These are phyloP conservation scores for Diaporthe velutina DNA, from an alignment of 2,329 filamentous ascomycete species.

Conservation along the genomic window DNA sequence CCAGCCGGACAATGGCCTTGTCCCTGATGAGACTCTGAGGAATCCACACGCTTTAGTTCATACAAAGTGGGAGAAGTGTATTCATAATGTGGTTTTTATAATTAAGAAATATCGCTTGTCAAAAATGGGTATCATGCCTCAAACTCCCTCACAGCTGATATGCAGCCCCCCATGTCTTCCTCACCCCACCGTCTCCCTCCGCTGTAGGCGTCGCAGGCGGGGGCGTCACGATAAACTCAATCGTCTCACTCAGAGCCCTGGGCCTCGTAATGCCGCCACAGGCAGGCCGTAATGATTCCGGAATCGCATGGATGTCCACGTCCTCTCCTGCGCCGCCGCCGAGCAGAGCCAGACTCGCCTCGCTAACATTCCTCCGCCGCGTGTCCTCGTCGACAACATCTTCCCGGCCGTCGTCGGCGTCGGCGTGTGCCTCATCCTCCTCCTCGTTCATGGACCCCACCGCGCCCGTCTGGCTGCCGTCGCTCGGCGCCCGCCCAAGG, in stretches of 20 bases:
- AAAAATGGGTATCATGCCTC: conserved; percentile 24
- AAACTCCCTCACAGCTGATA: conserved; percentile 2
- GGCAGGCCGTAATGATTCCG: conserved; percentile 26
- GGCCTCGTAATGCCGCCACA: conserved; percentile 20
- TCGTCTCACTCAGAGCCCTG: conserved; percentile 36
- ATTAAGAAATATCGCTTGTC: conserved; percentile 16
- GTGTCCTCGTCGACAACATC: not conserved
- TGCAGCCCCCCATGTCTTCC: conserved; percentile 30
- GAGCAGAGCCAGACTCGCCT: conserved; percentile 33
- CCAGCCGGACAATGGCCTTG: not conserved
- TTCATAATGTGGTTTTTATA: not conserved
- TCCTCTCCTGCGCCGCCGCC: conserved; percentile 10
- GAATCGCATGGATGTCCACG: not conserved
- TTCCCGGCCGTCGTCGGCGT: not conserved
- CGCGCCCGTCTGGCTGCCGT: conserved; percentile 41
- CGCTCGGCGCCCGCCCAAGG: conserved; percentile 42
- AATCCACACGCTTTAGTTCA: too few species aligned
- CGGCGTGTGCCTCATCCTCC: conserved; percentile 30
- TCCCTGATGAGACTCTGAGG: not conserved
- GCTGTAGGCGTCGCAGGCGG: conserved; percentile 27
- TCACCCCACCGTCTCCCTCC: not conserved
- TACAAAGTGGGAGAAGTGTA: not conserved
- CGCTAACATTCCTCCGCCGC: conserved; percentile 22
- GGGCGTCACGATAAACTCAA: conserved; percentile 38
- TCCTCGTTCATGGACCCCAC: conserved; percentile 23